Percentiles rank a stretch among this genome's conserved stretches.
phyloP scores from a whole-genome alignment of 192 early-diverging fungal species.

The Entomortierella beljakovae region DNA sequence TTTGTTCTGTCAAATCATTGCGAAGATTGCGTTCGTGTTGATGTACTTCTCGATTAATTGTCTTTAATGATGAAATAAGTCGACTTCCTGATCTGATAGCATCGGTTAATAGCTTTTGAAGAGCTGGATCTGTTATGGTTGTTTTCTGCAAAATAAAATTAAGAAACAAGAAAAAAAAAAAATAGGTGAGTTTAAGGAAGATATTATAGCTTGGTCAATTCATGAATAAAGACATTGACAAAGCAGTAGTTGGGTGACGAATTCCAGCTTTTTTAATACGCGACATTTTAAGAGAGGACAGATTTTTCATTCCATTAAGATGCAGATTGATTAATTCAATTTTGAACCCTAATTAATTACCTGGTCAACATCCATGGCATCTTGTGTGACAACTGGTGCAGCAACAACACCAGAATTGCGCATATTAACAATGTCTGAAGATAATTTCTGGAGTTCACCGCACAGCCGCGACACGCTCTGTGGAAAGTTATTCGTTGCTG shows the following conservation, averaged over 20 bases:
- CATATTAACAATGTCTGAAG: slow-evolving; percentile 16
- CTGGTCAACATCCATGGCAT: slow-evolving; percentile 41
- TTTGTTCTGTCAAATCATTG: slow-evolving; percentile 45
- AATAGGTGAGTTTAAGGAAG: too few species aligned
- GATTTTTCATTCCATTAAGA: too few species aligned
- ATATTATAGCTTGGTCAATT: too few species aligned
- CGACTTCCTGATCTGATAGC: neutral
- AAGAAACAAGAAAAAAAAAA: slow-evolving; percentile 16
- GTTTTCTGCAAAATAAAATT: neutral
- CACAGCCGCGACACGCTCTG: slow-evolving; percentile 31
- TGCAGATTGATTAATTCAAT: too few species aligned
- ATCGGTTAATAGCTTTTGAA: slow-evolving; percentile 3
- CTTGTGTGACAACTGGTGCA: neutral
- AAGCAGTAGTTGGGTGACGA: too few species aligned
- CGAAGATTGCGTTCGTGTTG: slow-evolving; percentile 34
- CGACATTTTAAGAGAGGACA: too few species aligned
- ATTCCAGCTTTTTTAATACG: too few species aligned
- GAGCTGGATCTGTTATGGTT: neutral
- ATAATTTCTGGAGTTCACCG: slow-evolving; percentile 17
- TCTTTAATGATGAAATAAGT: slow-evolving; percentile 29
- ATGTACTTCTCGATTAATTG: slow-evolving; percentile 26
- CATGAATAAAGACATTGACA: too few species aligned
- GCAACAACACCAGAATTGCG: neutral
- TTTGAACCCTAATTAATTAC: too few species aligned
- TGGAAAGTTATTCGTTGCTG: slow-evolving; percentile 2